Evolutionary conservation across 805 yeast genomes (phyloP).

Genomic region (Lipomyces sp.): DNA sequence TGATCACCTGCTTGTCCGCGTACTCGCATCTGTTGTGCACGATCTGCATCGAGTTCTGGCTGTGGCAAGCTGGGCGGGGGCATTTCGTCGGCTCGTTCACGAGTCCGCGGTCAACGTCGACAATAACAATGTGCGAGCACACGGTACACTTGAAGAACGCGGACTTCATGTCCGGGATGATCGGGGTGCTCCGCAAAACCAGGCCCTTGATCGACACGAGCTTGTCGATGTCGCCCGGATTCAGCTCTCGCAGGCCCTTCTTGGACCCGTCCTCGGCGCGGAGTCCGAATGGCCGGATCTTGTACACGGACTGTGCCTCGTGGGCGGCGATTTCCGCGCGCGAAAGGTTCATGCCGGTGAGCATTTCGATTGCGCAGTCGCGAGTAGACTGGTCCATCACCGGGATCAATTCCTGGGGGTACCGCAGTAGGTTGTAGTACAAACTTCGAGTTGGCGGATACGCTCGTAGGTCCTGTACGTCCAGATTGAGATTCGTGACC

Average conservation of each 20-base stretch:
- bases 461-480: conserved; percentile 72
- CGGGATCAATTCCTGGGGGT: conserved; percentile 95
- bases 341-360: conserved; percentile 44
- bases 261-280: conserved; percentile 44
- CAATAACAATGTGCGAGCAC: conserved; percentile 87
- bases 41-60: conserved; percentile 80
- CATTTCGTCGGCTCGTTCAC: conserved; percentile 91
- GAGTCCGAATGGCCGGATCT: conserved; percentile 85
- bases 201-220: conserved; percentile 87
- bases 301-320: conserved; percentile 48
- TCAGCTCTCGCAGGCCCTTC: conserved; percentile 85
- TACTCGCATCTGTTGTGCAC: conserved; percentile 90
- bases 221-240: conserved; percentile 93
- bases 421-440: conserved; percentile 80
- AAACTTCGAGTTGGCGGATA: conserved; percentile 72
- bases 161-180: conserved; percentile 96
- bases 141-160: conserved; percentile 95
- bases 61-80: conserved; percentile 83
- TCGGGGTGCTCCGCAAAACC: conserved; percentile 80
- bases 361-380: conserved; percentile 77
- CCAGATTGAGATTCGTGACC: conserved; percentile 77
- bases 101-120: conserved; percentile 90
- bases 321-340: conserved; percentile 28
- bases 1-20: conserved; percentile 92
- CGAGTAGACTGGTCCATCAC: conserved; percentile 95